Evolutionary conservation across 352 stramenopile genomes (phyloP), one percentile per base, ranked within the genome.

Genomic region (Pythium grandisporangium): DNA sequence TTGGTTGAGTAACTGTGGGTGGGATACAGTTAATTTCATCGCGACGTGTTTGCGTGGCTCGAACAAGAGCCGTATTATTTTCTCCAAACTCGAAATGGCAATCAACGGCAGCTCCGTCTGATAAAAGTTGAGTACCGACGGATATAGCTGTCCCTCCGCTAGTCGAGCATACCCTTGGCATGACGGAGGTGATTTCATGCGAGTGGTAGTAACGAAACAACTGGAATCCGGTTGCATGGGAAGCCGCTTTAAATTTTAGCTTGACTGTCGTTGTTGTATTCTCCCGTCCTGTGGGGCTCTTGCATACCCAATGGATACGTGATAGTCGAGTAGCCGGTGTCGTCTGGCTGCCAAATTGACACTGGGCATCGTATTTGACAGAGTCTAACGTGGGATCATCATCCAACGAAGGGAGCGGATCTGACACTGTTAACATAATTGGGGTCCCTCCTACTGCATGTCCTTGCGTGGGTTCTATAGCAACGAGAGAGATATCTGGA

Each of bases 401-500:
- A n/a, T n/a, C n/a, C n/a, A n/a, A n/a, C n/a, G n/a, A n/a, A n/a
- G n/a, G n/a, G n/a, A n/a, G n/a, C 33, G 33, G 19, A 11, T 20
- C 33, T 16, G 33, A 38, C 11, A 38, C 33, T 11, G 33, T 16
- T 38, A 60, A 13, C 5, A 54, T 14, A 23, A 60, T 20, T 5
- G 39, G 26, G 7, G 41, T 60, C 35, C 45, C 51, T n/a, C 45
- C 51, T 20, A 23, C 20, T 3, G 21, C 20, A 13, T 33, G 35
- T 22, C 38, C 51, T 35, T 50, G 6, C 10, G 16, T 23, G 17
- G 51, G 51, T n/a, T 23, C 17, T n/a, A 54, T 42, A 5, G 51
- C 47, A 11, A 12, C 11, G 19, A 54, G 14, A 4, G 11, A 19
- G 2, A 42, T 2, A 14, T 39, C 19, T 5, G 44, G 35, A 37